Base-by-base conservation (phyloP, 2,329 filamentous ascomycete genomes). In the Penicillium sp. region DNA sequence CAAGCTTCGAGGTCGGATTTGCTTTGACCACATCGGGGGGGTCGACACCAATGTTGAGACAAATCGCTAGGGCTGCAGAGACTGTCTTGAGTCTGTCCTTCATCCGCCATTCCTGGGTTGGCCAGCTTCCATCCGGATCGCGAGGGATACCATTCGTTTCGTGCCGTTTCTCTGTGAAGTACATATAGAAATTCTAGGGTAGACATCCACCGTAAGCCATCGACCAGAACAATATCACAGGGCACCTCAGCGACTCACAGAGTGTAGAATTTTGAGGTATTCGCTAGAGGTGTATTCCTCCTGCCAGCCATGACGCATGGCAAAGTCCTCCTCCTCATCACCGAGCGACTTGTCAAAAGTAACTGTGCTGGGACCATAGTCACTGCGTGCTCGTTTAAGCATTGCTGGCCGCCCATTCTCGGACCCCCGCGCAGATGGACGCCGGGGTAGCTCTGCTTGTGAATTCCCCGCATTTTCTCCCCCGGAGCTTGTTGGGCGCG, bases 11-110 rank as follows among this genome's bases (percentile, higher is more conserved):
- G 45, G 89, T 90, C 2, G 93, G 93, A 51, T 83, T 91, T 12
- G 93, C 97, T 74, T 95, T 95, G 65, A 97, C 83, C 64, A 96
- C 90, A 70, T 98, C 93, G 1, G 93, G 93, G 11, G 93, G 93
- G 65, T 98, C 93, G 38, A 98, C 93, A 43, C 93, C 93, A 42
- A 98, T 95, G 59, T 98, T 98, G 49, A 98, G 76, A 68, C 93
- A 98, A 42, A 98, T 85, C 0, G 90, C 90, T 34, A 98, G 80
- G 29, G 94, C 89, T 24, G 93, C 93, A 13, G 90, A 96, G 5
- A 98, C 90, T 0, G 93, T 98, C 75, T 98, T 98, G 53, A 97
- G 76, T 11, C 93, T 82, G 68, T 98, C 93, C 58, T 90, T 85
- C 87, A 97, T 96, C 49, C 93, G 86, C 93, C 93, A 98, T 67